Evolutionary conservation across 352 stramenopile species (phyloP), one percentile per base, ranked within the genome.

Genomic region (Stramenopiles sp.): DNA sequence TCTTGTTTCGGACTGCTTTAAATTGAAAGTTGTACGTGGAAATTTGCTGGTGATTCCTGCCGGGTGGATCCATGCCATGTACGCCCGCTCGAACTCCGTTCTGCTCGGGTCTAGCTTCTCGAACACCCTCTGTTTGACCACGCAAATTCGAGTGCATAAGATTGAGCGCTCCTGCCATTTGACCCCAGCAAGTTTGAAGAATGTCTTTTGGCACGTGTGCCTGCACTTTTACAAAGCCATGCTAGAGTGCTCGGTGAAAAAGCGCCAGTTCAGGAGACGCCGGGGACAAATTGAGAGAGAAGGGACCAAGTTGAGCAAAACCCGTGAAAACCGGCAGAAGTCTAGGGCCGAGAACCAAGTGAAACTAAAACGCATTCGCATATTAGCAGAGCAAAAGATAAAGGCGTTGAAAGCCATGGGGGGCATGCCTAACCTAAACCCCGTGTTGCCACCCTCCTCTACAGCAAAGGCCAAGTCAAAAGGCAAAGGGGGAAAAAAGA

Each of bases 61-160:
- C 30, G 85, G 86, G 0, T 91, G 84, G 84, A 82, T 89, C 4
- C 85, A 83, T 74, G 86, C 86, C n/a, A 68, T 88, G 12, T 92
- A 82, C 71, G 76, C 53, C 2, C 53, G 53, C 6, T 35, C 53
- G 35, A 71, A 71, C 12, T 71, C 53, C 2, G 35, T 71, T 35
- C 35, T 71, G 53, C 2, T 71, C 6, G 2, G 2, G 6, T 31
- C 31, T 2, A 71, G 35, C 35, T 71, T 71, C 35, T 31, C 53
- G 35, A 71, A 2, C 6, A 71, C 53, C 4, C 12, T 71, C 4
- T 35, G 53, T 6, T 71, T 71, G 12, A 71, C 53, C 2, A 71
- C 53, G 2, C 53, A 71, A 6, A 4, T 71, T 4, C 33, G 53
- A 6, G 53, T 71, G 2, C 53, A 71, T 71, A 2, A 31, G 12